phyloP scores from a whole-genome alignment of 805 yeast genomes.

The Candida ipomoeae region DNA sequence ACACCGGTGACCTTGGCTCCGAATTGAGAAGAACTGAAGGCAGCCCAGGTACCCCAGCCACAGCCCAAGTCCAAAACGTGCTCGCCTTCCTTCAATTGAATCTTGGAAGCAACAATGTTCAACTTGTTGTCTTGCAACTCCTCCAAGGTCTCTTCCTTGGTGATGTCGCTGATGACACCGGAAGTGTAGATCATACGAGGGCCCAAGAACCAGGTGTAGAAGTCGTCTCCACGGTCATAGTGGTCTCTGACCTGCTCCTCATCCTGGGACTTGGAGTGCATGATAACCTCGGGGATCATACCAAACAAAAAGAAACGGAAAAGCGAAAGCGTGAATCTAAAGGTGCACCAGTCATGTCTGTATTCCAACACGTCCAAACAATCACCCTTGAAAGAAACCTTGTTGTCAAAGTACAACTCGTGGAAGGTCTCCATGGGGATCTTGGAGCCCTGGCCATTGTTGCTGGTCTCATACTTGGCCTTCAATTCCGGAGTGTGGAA shows the following conservation, averaged over 20 bases:
- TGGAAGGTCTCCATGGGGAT: conserved; percentile 93
- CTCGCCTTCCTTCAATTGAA: conserved; percentile 69
- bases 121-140: conserved; percentile 86
- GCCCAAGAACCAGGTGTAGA: conserved; percentile 90
- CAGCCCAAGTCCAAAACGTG: conserved; percentile 81
- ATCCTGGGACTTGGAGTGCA: conserved; percentile 91
- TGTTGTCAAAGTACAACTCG: conserved; percentile 77
- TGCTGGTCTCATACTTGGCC: conserved; percentile 51
- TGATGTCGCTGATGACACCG: conserved; percentile 73
- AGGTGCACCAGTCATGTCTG: conserved; percentile 89
- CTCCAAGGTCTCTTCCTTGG: conserved; percentile 68
- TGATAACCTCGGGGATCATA: conserved; percentile 86
- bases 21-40: conserved; percentile 74
- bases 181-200: conserved; percentile 93
- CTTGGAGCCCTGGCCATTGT: conserved; percentile 61
- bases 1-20: conserved; percentile 88
- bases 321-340: conserved; percentile 69
- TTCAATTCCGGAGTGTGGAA: conserved; percentile 72
- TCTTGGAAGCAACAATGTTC: conserved; percentile 82
- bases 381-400: conserved; percentile 86
- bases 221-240: conserved; percentile 94
- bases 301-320: conserved; percentile 80
- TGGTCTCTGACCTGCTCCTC: conserved; percentile 96
- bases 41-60: conserved; percentile 94
- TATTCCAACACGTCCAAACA: conserved; percentile 77